Base-by-base conservation (phyloP, 148 eudicot genomes). In the Rhododendron vialii region DNA sequence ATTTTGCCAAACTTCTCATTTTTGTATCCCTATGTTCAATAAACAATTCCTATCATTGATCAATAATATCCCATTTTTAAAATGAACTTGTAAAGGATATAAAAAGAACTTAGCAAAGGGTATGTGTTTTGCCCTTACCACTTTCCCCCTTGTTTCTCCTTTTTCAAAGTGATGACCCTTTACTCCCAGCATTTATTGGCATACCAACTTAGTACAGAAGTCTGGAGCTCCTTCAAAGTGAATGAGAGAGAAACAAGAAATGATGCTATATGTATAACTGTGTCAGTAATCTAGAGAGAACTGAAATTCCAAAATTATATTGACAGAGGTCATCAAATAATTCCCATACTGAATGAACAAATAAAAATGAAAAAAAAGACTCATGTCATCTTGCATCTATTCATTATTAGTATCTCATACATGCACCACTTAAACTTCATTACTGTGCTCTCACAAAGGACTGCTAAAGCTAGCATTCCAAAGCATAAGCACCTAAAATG, bases 221-320 rank as follows among this genome's bases (percentile, higher is more conserved):
- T 7, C 43, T 41, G 80, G 80, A 77, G 51, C 41, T 77, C 50
- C 24, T 24, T 20, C 9, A 38, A 9, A 78, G 28, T 24, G 47
- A n/a, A 78, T 3, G 35, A 82, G 48, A 18, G 35, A 82, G 20
- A 61, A 82, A 41, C 48, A 50, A 82, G 76, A n/a, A 82, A 63
- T 26, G 74, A 63, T 12, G 5, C 18, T 47, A 65, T 28, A 69
- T 28, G 36, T 69, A 13, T 81, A 81, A 12, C 59, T 51, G 55
- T 28, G 69, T 81, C 67, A 53, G 33, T 18, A 81, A 81, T 81
- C 47, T 30, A 81, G 26, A 81, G 82, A 14, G 6, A 80, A 81
- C 24, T 81, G 67, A 78, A n/a, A 78, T 26, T 17, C 53, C 17
- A 26, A 30, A 28, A 69, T 28, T 28, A 69, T 26, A 26, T 69